Conservation (phyloP, 495 filamentous ascomycete species). For the Cercophora sp. region DNA sequence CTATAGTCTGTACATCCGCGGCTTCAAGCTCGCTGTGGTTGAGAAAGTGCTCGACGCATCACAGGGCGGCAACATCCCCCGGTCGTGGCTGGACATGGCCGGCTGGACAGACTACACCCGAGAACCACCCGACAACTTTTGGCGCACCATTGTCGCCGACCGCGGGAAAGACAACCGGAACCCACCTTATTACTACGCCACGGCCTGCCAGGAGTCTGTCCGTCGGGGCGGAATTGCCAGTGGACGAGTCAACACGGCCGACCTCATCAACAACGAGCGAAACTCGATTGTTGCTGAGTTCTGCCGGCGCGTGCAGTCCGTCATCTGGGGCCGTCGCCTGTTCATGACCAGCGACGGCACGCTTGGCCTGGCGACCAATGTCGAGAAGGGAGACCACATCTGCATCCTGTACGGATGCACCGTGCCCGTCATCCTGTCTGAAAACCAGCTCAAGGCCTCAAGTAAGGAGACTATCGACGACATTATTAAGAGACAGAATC, state of each 20-base stretch:
- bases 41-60: slow-evolving; percentile 10
- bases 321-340: slow-evolving; percentile 36
- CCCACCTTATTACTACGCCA: slow-evolving; percentile 32
- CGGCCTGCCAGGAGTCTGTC: slow-evolving; percentile 21
- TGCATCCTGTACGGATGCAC: slow-evolving; percentile 43
- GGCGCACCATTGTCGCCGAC: slow-evolving; percentile 42
- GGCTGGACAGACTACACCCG: slow-evolving; percentile 16
- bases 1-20: slow-evolving; percentile 37
- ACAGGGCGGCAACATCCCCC: not conserved
- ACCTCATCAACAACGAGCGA: slow-evolving; percentile 32
- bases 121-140: slow-evolving; percentile 35
- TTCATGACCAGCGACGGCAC: slow-evolving; percentile 25
- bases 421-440: slow-evolving; percentile 33
- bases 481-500: not conserved
- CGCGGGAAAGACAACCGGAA: slow-evolving; percentile 31
- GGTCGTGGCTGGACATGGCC: slow-evolving; percentile 3
- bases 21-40: slow-evolving; percentile 33
- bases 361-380: slow-evolving; percentile 22
- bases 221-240: slow-evolving; percentile 20
- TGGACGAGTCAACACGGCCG: slow-evolving; percentile 32
- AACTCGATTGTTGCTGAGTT: slow-evolving; percentile 36
- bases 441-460: not conserved
- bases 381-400: slow-evolving; percentile 28
- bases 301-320: slow-evolving; percentile 36
- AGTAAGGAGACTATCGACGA: not conserved